Conservation (phyloP, 2,329 filamentous ascomycete genomes). For the Berkeleyomyces basicola region DNA sequence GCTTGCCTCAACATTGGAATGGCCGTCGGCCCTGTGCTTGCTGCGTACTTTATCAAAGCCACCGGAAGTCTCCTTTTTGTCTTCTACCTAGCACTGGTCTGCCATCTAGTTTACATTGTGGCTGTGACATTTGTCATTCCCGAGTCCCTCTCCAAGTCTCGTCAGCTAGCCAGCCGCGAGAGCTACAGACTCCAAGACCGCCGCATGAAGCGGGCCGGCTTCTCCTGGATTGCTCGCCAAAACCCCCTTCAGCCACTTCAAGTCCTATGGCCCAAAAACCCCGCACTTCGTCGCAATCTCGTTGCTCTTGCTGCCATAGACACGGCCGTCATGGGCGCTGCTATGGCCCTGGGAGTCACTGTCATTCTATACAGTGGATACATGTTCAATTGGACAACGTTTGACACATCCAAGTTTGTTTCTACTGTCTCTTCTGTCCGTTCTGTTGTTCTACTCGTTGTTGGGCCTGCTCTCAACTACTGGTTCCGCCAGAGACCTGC, state of each 20-base stretch:
- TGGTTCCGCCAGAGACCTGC: conserved; percentile 44
- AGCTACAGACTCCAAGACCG: conserved; percentile 35
- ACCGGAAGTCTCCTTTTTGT: conserved; percentile 62
- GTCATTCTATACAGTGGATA: conserved; percentile 69
- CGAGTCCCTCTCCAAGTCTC: conserved; percentile 63
- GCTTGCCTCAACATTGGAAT: conserved; percentile 80
- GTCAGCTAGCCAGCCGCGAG: conserved; percentile 53
- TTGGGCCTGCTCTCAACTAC: conserved; percentile 65
- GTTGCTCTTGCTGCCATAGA: conserved; percentile 65
- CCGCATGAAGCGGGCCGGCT: conserved; percentile 17
- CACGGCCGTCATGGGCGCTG: conserved; percentile 62
- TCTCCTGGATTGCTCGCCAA: conserved; percentile 24
- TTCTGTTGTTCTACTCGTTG: conserved; percentile 54
- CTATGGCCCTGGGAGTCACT: conserved; percentile 64
- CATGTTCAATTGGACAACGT: conserved; percentile 66
- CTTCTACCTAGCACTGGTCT: conserved; percentile 64
- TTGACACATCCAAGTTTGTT: conserved; percentile 66
- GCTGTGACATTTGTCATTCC: conserved; percentile 59
- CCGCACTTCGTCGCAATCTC: conserved; percentile 59
- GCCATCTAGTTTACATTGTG: conserved; percentile 57
- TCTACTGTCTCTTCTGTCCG: conserved; percentile 63
- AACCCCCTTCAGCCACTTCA: conserved; percentile 65
- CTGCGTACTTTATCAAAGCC: conserved; percentile 61
- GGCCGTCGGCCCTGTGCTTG: conserved; percentile 67
- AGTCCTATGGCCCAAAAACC: conserved; percentile 30